Conservation (phyloP, 1,284 basidiomycete genomes). For the Cutaneotrichosporon sp. region DNA sequence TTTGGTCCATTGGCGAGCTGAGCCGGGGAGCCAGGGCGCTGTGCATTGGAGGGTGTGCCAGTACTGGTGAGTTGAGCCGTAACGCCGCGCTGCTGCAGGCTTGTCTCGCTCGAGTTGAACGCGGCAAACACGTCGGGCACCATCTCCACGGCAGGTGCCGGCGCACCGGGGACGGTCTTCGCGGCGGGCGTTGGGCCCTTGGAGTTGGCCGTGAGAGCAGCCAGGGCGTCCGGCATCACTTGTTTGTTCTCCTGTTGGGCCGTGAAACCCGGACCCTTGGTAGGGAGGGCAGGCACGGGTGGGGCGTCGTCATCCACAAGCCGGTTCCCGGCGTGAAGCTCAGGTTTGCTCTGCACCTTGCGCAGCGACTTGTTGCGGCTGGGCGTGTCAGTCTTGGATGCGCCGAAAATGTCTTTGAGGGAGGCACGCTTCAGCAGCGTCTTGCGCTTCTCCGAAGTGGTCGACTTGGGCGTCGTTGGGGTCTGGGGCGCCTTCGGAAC, state of each 20-base stretch:
- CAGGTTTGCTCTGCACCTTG: conserved; percentile 16
- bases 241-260: not conserved
- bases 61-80: not conserved
- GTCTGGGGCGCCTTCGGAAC: conserved; percentile 2
- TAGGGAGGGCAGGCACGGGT: conserved; percentile 7
- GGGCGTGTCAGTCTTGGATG: not conserved
- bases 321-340: conserved; percentile 4
- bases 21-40: not conserved
- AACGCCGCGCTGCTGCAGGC: not conserved
- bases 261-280: not conserved
- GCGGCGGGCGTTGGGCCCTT: not conserved
- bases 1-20: not conserved
- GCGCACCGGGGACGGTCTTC: not conserved
- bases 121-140: conserved; percentile 19
- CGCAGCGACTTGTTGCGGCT: conserved; percentile 10
- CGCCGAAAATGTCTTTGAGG: conserved; percentile 15
- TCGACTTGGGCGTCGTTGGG: not conserved
- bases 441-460: conserved; percentile 6
- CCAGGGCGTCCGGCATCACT: conserved; percentile 18
- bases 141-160: conserved; percentile 10
- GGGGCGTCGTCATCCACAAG: conserved; percentile 5
- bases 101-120: conserved; percentile 9
- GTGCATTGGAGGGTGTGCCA: not conserved
- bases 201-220: conserved; percentile 15
- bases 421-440: conserved; percentile 5